Base-by-base conservation (phyloP, 169 alveolate genomes). In the Cryptosporidium canis region DNA sequence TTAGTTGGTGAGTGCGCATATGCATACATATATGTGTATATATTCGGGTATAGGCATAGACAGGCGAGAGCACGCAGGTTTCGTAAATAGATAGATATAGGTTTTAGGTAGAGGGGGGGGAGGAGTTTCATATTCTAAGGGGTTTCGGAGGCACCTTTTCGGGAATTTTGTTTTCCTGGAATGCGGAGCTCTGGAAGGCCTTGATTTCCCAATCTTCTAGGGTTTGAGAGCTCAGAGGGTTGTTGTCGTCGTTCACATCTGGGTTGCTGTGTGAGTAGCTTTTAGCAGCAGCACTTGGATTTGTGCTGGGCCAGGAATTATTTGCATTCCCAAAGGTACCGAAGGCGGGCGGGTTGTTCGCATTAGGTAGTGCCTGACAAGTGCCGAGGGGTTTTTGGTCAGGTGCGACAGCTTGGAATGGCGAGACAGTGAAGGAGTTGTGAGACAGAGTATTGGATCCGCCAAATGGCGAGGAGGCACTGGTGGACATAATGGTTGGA, bases 131-230 rank as follows among this genome's bases (percentile, higher is more conserved):
- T 24, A 45, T 77, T 29, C 87, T 58, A 14, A 77, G 64, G 3
- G 18, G 43, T 66, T 41, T 77, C 12, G 87, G 87, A 39, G 87
- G 87, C 27, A 77, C 35, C 47, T 77, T 77, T 77, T 77, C 87
- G 9, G 87, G 87, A 4, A 77, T 77, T 24, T 77, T 77, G 63
- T 41, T 61, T 29, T 55, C 33, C 16, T 77, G 77, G 61, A 77
- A 77, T 9, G 65, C 12, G 21, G 51, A 24, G 33, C n/a, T 37
- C 39, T 37, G 35, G 27, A 77, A 77, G 4, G 87, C 87, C 21
- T 77, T 33, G 21, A 33, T 18, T 39, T 77, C 87, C 87, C 87
- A 77, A 0, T n/a, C 67, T 9, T 44, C 31, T 24, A 77, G 29
- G 24, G 55, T 33, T 55, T 48, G 68, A 24, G 21, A 12, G 39